Percentiles rank a stretch among this genome's conserved stretches.
Conservation (phyloP, 805 yeast species). For the Ogataea paradorogensis region DNA sequence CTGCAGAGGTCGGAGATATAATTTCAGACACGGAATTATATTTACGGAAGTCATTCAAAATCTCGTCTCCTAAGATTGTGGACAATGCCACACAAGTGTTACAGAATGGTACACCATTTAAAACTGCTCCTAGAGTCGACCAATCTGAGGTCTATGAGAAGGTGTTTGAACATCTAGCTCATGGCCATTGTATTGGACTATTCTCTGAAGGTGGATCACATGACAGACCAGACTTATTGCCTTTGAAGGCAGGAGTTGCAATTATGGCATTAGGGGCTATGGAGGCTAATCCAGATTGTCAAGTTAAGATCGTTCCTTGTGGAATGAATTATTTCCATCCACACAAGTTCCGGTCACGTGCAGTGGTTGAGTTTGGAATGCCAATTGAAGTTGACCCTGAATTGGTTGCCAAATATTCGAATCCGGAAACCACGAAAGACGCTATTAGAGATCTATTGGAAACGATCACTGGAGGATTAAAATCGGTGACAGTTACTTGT, state of each 20-base stretch:
- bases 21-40: constrained; percentile 67
- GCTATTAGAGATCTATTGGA: constrained; percentile 74
- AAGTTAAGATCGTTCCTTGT: constrained; percentile 73
- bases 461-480: constrained; percentile 66
- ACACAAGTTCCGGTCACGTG: constrained; percentile 91
- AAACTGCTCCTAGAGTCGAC: constrained; percentile 79
- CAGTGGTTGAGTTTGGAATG: constrained; percentile 90
- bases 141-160: constrained; percentile 79
- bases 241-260: constrained; percentile 96
- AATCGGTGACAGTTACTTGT: constrained; percentile 83
- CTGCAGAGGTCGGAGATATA: constrained; percentile 64
- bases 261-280: constrained; percentile 97
- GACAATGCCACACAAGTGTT: constrained; percentile 42
- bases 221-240: constrained; percentile 87
- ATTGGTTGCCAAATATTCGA: constrained; percentile 61
- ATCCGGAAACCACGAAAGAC: constrained; percentile 58
- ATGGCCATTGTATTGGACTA: constrained; percentile 83
- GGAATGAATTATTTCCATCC: constrained; percentile 98
- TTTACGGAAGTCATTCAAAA: constrained; percentile 66
- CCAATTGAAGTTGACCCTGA: constrained; percentile 68
- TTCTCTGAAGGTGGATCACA: constrained; percentile 99
- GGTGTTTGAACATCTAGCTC: constrained; percentile 80
- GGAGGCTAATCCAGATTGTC: constrained; percentile 69
- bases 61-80: constrained; percentile 36
- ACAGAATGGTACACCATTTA: constrained; percentile 53